Percentiles rank a stretch among this genome's conserved stretches.
These are phyloP conservation scores for Pleomassaria siparia DNA, from an alignment of 2,329 filamentous ascomycete species.

Conservation along the genomic window DNA sequence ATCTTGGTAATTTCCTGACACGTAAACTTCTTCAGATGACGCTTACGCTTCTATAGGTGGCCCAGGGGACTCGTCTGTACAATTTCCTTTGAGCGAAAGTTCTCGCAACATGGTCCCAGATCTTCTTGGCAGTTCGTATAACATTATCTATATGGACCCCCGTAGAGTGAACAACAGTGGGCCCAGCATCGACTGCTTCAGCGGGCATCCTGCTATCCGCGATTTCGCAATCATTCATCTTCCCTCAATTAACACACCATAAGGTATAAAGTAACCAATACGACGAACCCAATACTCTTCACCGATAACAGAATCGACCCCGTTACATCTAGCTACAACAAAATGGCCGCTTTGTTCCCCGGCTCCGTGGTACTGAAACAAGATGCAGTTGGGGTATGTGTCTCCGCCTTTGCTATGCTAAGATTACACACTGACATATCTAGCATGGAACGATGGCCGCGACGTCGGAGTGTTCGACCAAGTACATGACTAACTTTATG, in stretches of 20 bases:
- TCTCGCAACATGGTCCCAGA: neutral
- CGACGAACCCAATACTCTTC: conserved; percentile 56
- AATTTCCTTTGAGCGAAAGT: conserved; percentile 9
- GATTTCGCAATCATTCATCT: neutral
- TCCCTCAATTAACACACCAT: conserved; percentile 4
- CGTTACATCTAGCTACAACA: conserved; percentile 49
- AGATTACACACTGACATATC: too few relatives aligned
- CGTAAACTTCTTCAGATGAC: too few relatives aligned
- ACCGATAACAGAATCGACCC: conserved; percentile 58
- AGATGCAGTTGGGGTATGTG: conserved; percentile 2
- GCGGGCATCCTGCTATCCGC: neutral
- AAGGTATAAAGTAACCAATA: conserved; percentile 27
- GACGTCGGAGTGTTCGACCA: conserved; percentile 2
- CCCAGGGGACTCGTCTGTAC: conserved; percentile 48
- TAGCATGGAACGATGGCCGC: conserved; percentile 2
- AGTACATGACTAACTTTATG: neutral
- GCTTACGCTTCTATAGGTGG: too few relatives aligned
- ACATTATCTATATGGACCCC: conserved; percentile 45
- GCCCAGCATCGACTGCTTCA: conserved; percentile 36
- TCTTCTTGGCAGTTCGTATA: conserved; percentile 34
- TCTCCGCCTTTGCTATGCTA: neutral
- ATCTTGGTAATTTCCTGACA: too few relatives aligned
- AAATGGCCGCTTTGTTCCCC: conserved; percentile 15
- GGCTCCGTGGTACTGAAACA: conserved; percentile 6
- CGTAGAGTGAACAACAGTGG: conserved; percentile 42